phyloP scores from a whole-genome alignment of 2,329 filamentous ascomycete species.

The Davidsoniella virescens region DNA sequence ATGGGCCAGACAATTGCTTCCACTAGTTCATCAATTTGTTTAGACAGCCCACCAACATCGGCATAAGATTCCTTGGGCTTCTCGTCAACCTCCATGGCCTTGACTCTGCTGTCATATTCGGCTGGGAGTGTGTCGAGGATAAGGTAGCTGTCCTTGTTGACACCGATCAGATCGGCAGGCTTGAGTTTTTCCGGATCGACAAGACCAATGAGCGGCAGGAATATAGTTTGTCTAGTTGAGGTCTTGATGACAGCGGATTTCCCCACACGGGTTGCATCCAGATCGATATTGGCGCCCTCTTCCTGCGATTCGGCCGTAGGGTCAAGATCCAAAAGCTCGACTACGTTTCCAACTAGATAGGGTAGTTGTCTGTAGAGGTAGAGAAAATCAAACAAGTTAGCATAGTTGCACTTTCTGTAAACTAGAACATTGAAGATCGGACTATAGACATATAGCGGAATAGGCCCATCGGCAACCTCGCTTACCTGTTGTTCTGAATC shows the following conservation, averaged over 20 bases:
- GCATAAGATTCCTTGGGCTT: constrained; percentile 99
- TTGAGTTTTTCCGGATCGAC: constrained; percentile 92
- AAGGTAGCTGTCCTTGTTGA: constrained; percentile 98
- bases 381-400: not conserved
- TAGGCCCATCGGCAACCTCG: constrained; percentile 6
- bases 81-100: constrained; percentile 99
- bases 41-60: constrained; percentile 92
- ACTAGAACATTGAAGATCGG: not conserved
- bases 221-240: constrained; percentile 95
- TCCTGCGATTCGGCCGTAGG: constrained; percentile 91
- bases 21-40: constrained; percentile 97
- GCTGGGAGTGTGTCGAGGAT: constrained; percentile 92
- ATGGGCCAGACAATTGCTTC: constrained; percentile 99
- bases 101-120: constrained; percentile 96
- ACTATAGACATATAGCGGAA: not conserved
- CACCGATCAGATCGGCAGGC: constrained; percentile 89
- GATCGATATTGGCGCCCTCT: constrained; percentile 95
- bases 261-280: constrained; percentile 89
- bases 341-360: constrained; percentile 95
- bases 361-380: constrained; percentile 63
- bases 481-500: constrained; percentile 94
- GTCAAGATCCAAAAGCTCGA: constrained; percentile 91
- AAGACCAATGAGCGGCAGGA: constrained; percentile 88
- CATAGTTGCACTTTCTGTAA: not conserved
- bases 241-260: constrained; percentile 99